phyloP scores from a whole-genome alignment of 192 early-diverging fungal genomes.

The Backusella sp. region DNA sequence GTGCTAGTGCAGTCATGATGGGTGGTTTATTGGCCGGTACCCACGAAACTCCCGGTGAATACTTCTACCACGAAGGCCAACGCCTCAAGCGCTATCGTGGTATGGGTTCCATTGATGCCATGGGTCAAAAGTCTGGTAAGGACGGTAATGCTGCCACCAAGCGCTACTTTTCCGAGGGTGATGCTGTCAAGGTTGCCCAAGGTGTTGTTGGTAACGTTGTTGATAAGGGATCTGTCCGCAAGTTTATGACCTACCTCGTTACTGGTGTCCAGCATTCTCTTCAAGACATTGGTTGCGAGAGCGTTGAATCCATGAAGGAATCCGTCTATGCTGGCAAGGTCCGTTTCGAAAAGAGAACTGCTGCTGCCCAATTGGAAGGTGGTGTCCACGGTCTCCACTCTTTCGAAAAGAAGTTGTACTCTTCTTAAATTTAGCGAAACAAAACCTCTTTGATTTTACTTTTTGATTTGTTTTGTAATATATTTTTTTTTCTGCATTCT shows the following conservation, averaged over 20 bases:
- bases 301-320: slow-evolving; percentile 64
- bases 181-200: slow-evolving; percentile 98
- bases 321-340: slow-evolving; percentile 71
- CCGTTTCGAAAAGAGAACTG: slow-evolving; percentile 92
- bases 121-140: slow-evolving; percentile 70
- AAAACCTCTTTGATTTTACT: background rate
- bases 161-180: slow-evolving; percentile 96
- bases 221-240: slow-evolving; percentile 94
- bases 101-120: slow-evolving; percentile 98
- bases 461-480: background rate
- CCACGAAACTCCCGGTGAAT: slow-evolving; percentile 93
- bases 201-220: slow-evolving; percentile 96
- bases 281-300: slow-evolving; percentile 91
- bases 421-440: slow-evolving; percentile 35
- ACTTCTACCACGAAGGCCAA: slow-evolving; percentile 98
- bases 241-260: slow-evolving; percentile 88
- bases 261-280: slow-evolving; percentile 95
- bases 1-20: slow-evolving; percentile 99
- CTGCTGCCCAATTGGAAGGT: slow-evolving; percentile 93
- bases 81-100: slow-evolving; percentile 98
- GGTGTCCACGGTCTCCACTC: slow-evolving; percentile 90
- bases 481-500: background rate
- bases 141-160: slow-evolving; percentile 74
- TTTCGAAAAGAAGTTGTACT: slow-evolving; percentile 76
- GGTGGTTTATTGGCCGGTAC: slow-evolving; percentile 94